These are phyloP conservation scores for Amanita molliuscula DNA, from an alignment of 768 basidiomycete species.

Conservation along the genomic window DNA sequence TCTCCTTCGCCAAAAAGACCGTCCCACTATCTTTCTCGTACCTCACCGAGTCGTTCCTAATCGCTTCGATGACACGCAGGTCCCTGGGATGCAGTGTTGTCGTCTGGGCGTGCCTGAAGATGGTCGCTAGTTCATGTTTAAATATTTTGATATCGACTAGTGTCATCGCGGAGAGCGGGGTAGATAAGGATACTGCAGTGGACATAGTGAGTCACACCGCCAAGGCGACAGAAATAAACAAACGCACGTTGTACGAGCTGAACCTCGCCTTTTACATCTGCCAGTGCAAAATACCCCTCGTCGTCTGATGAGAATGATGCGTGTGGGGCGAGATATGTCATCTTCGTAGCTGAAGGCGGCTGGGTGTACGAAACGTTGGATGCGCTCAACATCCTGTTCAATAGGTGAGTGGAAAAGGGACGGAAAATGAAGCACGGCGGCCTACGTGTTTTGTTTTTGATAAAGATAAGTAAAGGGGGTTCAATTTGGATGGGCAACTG, in stretches of 20 bases:
- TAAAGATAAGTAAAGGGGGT: no score
- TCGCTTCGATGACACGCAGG: conserved; percentile 40
- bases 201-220: background rate
- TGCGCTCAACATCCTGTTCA: background rate
- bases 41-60: conserved; percentile 34
- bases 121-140: conserved; percentile 53
- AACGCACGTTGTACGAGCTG: conserved; percentile 58
- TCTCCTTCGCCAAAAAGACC: conserved; percentile 46
- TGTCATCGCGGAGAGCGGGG: conserved; percentile 32
- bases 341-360: background rate
- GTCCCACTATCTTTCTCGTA: conserved; percentile 53
- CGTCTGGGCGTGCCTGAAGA: conserved; percentile 43
- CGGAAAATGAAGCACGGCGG: background rate
- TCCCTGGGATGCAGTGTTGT: conserved; percentile 38
- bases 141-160: conserved; percentile 44
- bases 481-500: no score
- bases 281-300: conserved; percentile 38
- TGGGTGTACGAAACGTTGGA: background rate
- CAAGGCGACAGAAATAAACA: background rate
- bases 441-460: no score
- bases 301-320: background rate
- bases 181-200: conserved; percentile 24
- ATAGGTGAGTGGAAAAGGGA: background rate
- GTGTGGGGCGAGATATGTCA: conserved; percentile 22
- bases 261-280: conserved; percentile 46